Conservation (phyloP, 352 stramenopile species). For the Phytophthora capsici region DNA sequence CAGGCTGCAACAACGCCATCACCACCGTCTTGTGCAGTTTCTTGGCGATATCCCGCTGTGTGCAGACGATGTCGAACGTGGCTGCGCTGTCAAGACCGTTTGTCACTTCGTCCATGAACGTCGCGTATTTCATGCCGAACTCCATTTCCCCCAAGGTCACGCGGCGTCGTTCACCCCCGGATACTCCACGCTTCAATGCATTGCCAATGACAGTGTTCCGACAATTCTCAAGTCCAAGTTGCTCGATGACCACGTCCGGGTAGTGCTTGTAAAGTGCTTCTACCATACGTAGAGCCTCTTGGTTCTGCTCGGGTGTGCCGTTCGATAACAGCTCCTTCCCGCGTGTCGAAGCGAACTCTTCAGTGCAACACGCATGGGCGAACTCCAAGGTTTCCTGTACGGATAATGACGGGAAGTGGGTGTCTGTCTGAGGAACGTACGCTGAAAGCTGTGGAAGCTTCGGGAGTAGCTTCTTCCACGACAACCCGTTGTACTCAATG, state of each 20-base stretch:
- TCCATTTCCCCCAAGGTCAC: slow-evolving; percentile 42
- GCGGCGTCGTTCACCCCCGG: slow-evolving; percentile 71
- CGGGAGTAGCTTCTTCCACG: slow-evolving; percentile 7
- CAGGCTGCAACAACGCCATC: slow-evolving; percentile 83
- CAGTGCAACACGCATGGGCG: slow-evolving; percentile 25
- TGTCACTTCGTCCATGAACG: slow-evolving; percentile 88
- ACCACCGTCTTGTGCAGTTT: slow-evolving; percentile 51
- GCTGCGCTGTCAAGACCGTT: slow-evolving; percentile 89
- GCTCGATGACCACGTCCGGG: slow-evolving; percentile 27
- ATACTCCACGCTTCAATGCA: slow-evolving; percentile 44
- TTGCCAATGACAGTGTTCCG: slow-evolving; percentile 45
- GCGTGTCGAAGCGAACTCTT: slow-evolving; percentile 65
- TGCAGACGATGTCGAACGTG: slow-evolving; percentile 86
- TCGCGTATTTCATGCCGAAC: slow-evolving; percentile 60
- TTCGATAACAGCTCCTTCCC: slow-evolving; percentile 42
- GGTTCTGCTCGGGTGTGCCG: slow-evolving; percentile 22
- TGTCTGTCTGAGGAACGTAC: slow-evolving; percentile 36
- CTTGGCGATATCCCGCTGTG: slow-evolving; percentile 43
- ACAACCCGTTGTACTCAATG: slow-evolving; percentile 38
- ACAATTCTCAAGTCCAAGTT: slow-evolving; percentile 34
- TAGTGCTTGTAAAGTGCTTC: slow-evolving; percentile 32
- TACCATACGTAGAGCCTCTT: slow-evolving; percentile 13
- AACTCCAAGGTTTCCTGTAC: slow-evolving; percentile 48
- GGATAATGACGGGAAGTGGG: slow-evolving; percentile 32
- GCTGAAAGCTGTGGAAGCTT: slow-evolving; percentile 30